phyloP scores from a whole-genome alignment of 1,139 yeast genomes.

The Yamadazyma conglobata region DNA sequence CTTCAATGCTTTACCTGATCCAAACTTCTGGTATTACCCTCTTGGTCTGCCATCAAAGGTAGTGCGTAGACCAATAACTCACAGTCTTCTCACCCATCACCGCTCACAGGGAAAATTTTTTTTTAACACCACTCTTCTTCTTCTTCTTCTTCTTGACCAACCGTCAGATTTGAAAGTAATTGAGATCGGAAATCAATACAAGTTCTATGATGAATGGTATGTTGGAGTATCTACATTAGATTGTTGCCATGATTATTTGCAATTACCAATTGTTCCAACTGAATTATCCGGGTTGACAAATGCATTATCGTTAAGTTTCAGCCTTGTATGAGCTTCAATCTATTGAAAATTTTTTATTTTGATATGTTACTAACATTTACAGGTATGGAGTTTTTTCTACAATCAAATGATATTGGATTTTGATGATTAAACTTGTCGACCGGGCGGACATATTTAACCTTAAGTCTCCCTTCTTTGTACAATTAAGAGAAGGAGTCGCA shows the following conservation, averaged over 20 bases:
- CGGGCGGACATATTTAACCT: slow-evolving; percentile 74
- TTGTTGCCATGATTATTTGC: slow-evolving; percentile 66
- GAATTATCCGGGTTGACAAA: slow-evolving; percentile 71
- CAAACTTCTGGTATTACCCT: too few species aligned
- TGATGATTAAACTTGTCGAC: slow-evolving; percentile 63
- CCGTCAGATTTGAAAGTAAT: too few species aligned
- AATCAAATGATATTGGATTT: slow-evolving; percentile 7
- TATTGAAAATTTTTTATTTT: too few species aligned
- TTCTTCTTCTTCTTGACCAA: too few species aligned
- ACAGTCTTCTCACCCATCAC: neutral
- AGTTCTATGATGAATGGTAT: slow-evolving; percentile 4
- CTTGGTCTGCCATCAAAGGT: too few species aligned
- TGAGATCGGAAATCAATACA: too few species aligned
- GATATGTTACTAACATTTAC: slow-evolving; percentile 3
- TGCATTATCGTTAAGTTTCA: slow-evolving; percentile 79
- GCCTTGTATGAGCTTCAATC: slow-evolving; percentile 70
- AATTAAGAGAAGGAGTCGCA: slow-evolving; percentile 53
- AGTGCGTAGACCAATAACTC: neutral
- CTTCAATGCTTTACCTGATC: too few species aligned
- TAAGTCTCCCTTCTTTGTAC: slow-evolving; percentile 48
- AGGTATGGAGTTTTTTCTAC: slow-evolving; percentile 4
- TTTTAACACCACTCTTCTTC: neutral
- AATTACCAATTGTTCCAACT: slow-evolving; percentile 80
- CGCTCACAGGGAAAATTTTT: neutral
- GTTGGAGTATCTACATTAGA: neutral